These are phyloP conservation scores for Talaromyces amestolkiae DNA, from an alignment of 2,329 filamentous ascomycete species.

Conservation along the genomic window DNA sequence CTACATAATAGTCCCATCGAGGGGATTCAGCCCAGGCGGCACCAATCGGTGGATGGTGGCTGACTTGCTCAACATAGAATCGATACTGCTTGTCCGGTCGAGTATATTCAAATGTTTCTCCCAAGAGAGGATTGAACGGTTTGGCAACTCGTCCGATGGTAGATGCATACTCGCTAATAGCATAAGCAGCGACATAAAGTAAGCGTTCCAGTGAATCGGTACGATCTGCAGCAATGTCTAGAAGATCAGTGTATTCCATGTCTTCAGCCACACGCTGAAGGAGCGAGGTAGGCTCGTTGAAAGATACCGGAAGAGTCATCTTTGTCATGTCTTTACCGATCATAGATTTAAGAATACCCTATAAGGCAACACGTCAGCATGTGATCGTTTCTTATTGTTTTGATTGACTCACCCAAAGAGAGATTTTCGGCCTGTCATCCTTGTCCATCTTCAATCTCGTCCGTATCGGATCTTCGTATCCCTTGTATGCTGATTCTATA, in stretches of 20 bases:
- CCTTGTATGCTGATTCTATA: conserved; percentile 75
- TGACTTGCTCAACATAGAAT: conserved; percentile 98
- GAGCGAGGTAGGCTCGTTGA: conserved; percentile 96
- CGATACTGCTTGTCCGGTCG: conserved; percentile 95
- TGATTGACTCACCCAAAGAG: conserved; percentile 74
- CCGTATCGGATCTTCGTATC: conserved; percentile 87
- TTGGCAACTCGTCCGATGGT: conserved; percentile 96
- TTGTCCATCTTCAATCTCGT: conserved; percentile 80
- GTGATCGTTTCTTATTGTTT: not conserved
- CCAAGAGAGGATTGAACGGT: conserved; percentile 93
- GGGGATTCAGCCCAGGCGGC: conserved; percentile 89
- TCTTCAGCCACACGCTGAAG: conserved; percentile 94
- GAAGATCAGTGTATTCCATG: conserved; percentile 93
- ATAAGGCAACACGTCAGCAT: conserved; percentile 10
- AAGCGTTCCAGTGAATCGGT: conserved; percentile 85
- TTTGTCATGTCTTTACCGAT: conserved; percentile 99
- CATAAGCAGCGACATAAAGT: conserved; percentile 92
- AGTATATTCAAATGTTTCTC: conserved; percentile 95
- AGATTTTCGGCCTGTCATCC: conserved; percentile 90
- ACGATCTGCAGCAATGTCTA: conserved; percentile 83
- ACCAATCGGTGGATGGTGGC: conserved; percentile 92
- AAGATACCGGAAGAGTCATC: conserved; percentile 97
- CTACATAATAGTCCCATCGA: conserved; percentile 86
- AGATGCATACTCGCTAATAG: conserved; percentile 92
- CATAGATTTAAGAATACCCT: conserved; percentile 98